These are phyloP conservation scores for Backusella luteola DNA, from an alignment of 192 early-diverging fungal species.

Conservation along the genomic window DNA sequence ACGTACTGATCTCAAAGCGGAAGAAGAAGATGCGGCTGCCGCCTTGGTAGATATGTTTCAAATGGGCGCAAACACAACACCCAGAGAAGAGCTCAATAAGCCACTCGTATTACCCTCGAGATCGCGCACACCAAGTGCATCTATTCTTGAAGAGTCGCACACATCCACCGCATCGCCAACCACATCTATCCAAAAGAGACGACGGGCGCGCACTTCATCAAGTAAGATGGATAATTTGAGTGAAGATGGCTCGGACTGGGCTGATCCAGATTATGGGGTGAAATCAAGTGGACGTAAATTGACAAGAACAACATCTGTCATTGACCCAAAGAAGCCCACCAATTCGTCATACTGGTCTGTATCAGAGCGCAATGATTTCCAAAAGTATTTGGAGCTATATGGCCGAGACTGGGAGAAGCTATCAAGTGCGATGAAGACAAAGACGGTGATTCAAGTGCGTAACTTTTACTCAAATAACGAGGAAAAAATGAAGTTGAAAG, in stretches of 20 bases:
- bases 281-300: background rate
- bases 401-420: constrained; percentile 82
- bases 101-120: background rate
- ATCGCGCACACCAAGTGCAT: constrained; percentile 14
- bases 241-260: constrained; percentile 15
- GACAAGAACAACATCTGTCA: background rate
- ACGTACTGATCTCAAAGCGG: constrained; percentile 24
- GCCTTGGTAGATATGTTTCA: constrained; percentile 38
- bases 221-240: constrained; percentile 11
- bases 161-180: background rate
- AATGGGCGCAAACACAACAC: constrained; percentile 23
- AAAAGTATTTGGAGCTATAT: constrained; percentile 53
- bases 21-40: constrained; percentile 44
- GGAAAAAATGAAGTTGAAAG: constrained; percentile 32
- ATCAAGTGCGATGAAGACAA: constrained; percentile 68
- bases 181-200: background rate
- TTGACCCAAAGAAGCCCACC: constrained; percentile 26
- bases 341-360: constrained; percentile 91
- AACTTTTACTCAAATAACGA: constrained; percentile 75
- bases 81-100: background rate
- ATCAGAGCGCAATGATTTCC: constrained; percentile 73
- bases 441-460: constrained; percentile 80
- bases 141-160: background rate
- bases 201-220: constrained; percentile 21
- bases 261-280: constrained; percentile 16